Evolutionary conservation across 352 stramenopile genomes (phyloP).

Genomic region (Phytophthora sansomeana): DNA sequence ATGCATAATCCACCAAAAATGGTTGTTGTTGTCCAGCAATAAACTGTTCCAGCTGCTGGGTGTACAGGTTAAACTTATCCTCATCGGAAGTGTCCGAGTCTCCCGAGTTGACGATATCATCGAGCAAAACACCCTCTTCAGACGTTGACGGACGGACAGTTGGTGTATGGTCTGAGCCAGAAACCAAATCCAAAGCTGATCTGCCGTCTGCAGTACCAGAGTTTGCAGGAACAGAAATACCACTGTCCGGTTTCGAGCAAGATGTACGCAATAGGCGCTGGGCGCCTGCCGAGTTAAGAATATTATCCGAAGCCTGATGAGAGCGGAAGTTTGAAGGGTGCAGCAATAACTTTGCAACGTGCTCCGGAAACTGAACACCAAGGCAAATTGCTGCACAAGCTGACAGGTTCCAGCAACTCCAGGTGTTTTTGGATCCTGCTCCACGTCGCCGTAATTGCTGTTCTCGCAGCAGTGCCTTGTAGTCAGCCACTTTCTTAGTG

Average conservation of each 20-base stretch:
- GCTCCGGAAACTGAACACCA: constrained; percentile 81
- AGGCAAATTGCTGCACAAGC: constrained; percentile 84
- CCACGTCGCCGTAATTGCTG: constrained; percentile 87
- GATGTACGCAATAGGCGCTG: constrained; percentile 51
- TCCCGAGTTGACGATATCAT: constrained; percentile 30
- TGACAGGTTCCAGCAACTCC: constrained; percentile 90
- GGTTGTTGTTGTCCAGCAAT: constrained; percentile 77
- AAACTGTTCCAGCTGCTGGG: constrained; percentile 66
- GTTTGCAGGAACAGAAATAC: constrained; percentile 6
- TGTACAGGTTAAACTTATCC: constrained; percentile 63
- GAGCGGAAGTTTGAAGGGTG: constrained; percentile 87
- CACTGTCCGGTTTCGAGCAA: constrained; percentile 17
- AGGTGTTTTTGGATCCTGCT: constrained; percentile 88
- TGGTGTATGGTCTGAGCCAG: constrained; percentile 41
- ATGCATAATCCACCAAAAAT: constrained; percentile 80
- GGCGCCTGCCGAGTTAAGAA: constrained; percentile 79
- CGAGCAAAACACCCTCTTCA: constrained; percentile 25
- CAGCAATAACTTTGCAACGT: constrained; percentile 72
- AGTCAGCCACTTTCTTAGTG: constrained; percentile 98
- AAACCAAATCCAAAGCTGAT: constrained; percentile 42
- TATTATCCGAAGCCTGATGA: constrained; percentile 87
- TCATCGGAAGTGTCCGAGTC: constrained; percentile 41
- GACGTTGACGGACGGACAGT: constrained; percentile 16
- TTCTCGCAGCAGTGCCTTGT: constrained; percentile 94
- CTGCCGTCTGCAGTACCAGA: constrained; percentile 11